Base-by-base conservation (phyloP, 352 stramenopile genomes). In the Phytophthora hibernalis region DNA sequence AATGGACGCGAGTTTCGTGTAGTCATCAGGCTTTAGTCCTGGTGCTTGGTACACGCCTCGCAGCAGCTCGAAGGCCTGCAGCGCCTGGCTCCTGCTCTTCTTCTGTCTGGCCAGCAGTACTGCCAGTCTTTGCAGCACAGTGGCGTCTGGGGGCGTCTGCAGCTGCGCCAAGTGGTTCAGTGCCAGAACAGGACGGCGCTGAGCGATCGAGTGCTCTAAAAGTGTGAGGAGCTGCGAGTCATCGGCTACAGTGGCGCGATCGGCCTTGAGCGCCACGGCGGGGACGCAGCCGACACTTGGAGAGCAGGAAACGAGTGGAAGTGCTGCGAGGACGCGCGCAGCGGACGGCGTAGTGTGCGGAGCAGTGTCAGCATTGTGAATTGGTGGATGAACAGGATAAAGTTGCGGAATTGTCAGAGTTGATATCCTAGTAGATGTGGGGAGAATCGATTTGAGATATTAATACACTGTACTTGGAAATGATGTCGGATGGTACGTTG, bases 1-100 rank as follows among this genome's bases (percentile, higher is more conserved):
- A 55, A 91, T 90, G 37, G 82, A 90, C 50, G 83, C 83, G 24
- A 91, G 51, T 38, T 76, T 75, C 21, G 80, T 89, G 60, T 80
- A 87, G 49, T 91, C 83, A 50, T 91, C 80, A 12, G 77, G 74
- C 15, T 48, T 49, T 20, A 90, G 59, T 2, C 74, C 68, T 9
- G 77, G 70, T 18, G 65, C 51, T 31, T 44, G 68, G 54, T 84
- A 87, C 40, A 87, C 79, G 7, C 63, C 70, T 24, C 65, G 65
- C 28, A 87, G 57, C 8, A 87, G 68, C 30, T 87, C 74, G 31
- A 80, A 78, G 20, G 76, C 74, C 9, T 54, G 67, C 6, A 72
- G 15, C 3, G 66, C 60, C 22, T 76, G 47, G 2, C 20, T 33
- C 12, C 65, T 59, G 31, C 56, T 77, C 31, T 68, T 74, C 35